A percentile compares a stretch with the other conserved stretches of the same genome.
phyloP scores from a whole-genome alignment of 2,329 filamentous ascomycete species.

The Fusarium verticillioides region DNA sequence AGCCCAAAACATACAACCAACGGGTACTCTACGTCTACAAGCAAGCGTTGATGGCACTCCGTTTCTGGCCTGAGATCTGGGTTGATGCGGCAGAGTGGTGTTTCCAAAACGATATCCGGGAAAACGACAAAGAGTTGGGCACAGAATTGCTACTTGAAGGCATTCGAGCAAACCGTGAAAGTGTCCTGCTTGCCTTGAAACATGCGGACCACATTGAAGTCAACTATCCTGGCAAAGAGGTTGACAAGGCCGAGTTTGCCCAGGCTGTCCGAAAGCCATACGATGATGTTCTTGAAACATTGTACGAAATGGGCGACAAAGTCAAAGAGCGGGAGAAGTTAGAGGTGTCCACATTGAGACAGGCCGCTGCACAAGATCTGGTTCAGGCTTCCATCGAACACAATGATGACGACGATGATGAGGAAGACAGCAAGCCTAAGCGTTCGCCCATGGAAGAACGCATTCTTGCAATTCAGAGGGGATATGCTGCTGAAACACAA shows the following conservation, averaged over 20 bases:
- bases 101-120: conserved; percentile 76
- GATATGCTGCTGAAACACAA: conserved; percentile 77
- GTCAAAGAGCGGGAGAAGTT: conserved; percentile 71
- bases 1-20: conserved; percentile 77
- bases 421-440: conserved; percentile 53
- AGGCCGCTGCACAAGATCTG: conserved; percentile 56
- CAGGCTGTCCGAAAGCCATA: conserved; percentile 84
- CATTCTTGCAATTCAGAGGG: conserved; percentile 70
- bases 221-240: conserved; percentile 80
- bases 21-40: conserved; percentile 92
- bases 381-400: conserved; percentile 54
- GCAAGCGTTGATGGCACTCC: conserved; percentile 90
- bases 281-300: conserved; percentile 81
- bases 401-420: conserved; percentile 64
- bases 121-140: conserved; percentile 71
- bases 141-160: conserved; percentile 84
- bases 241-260: conserved; percentile 80
- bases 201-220: conserved; percentile 88
- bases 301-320: conserved; percentile 88
- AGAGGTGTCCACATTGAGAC: conserved; percentile 67
- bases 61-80: conserved; percentile 97
- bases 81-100: conserved; percentile 95
- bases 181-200: conserved; percentile 88
- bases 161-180: conserved; percentile 91
- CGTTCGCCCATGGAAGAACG: conserved; percentile 73